Conservation (phyloP, 768 basidiomycete genomes). For the Suillus plorans region DNA sequence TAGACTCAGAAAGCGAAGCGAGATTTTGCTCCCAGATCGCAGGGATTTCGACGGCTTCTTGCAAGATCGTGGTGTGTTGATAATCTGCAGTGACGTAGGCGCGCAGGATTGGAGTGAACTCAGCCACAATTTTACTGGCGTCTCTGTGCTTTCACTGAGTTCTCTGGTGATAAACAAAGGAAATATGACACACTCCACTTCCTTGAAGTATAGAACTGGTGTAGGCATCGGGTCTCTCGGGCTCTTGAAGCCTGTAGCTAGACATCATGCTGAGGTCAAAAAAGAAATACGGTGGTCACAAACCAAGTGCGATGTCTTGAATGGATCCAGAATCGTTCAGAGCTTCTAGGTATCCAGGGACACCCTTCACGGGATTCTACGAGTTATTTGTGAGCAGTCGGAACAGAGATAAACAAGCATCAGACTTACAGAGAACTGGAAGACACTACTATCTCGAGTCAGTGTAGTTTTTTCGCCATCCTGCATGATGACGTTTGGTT, state of each 20-base stretch:
- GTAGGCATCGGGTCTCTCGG: not conserved
- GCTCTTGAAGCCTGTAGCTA: not conserved
- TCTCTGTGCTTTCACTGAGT: not conserved
- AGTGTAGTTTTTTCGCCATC: not conserved
- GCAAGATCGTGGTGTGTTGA: not conserved
- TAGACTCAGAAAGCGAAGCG: not conserved
- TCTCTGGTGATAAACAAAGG: not conserved
- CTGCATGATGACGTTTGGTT: not conserved
- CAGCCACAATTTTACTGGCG: not conserved
- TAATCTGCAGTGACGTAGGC: slow-evolving; percentile 3
- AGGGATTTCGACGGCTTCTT: not conserved
- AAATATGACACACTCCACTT: not conserved
- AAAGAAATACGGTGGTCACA: not conserved
- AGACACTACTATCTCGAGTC: not conserved
- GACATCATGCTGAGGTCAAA: no score
- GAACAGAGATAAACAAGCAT: not conserved
- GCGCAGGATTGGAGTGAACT: not conserved
- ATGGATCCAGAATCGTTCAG: not conserved
- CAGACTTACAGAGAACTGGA: not conserved
- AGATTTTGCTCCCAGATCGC: slow-evolving; percentile 4
- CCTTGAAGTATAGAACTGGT: not conserved
- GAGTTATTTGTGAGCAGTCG: not conserved
- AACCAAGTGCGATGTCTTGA: not conserved
- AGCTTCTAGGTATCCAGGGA: not conserved
- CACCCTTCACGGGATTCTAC: not conserved